Evolutionary conservation across 2,329 filamentous ascomycete species (phyloP), one percentile per base, ranked within the genome.

Genomic region (Ophiostoma sp.): DNA sequence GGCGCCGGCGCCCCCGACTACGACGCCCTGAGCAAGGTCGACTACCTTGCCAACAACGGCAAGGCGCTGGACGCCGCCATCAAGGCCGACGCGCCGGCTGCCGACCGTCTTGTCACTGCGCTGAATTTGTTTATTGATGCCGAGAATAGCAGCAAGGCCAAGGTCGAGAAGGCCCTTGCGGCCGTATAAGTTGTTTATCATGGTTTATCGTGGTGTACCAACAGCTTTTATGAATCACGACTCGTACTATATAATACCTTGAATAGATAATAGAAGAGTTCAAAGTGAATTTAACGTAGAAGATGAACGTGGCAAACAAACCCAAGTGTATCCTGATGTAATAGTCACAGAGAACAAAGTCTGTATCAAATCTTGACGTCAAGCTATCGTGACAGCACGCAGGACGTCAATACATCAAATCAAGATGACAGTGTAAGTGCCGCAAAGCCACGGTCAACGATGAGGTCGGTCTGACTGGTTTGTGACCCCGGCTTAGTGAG

Each of bases 41-140:
- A 85, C 73, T 85, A 83, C 71, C 79, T 85, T 17, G 80, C 80
- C 5, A 77, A 84, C 67, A 78, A 78, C 7, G 83, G 83, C 4
- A 78, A 74, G 39, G 78, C 77, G 70, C 76, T 85, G 31, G 77
- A 81, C 13, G 79, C 79, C 69, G 80, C 81, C 5, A 81, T 83
- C 68, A 76, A 76, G 41, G 76, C 76, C 13, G 82, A 84, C 65
- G 74, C 78, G 0, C 74, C 79, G 35, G 77, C 79, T 0, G 76
- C 75, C 52, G 76, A 76, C n/a, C 77, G 81, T 4, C 74, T 83
- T 23, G 75, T 75, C 17, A 77, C 79, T 69, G 81, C 81, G 11
- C 73, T 83, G 39, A 76, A 77, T 31, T 74, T 83, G n/a, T 83
- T 83, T 71, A 73, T 62, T 48, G 75, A 72, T n/a, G 76, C 73